Evolutionary conservation across 2,329 filamentous ascomycete genomes (phyloP), one percentile per base, ranked within the genome.

Genomic region (Fusarium annulatum): DNA sequence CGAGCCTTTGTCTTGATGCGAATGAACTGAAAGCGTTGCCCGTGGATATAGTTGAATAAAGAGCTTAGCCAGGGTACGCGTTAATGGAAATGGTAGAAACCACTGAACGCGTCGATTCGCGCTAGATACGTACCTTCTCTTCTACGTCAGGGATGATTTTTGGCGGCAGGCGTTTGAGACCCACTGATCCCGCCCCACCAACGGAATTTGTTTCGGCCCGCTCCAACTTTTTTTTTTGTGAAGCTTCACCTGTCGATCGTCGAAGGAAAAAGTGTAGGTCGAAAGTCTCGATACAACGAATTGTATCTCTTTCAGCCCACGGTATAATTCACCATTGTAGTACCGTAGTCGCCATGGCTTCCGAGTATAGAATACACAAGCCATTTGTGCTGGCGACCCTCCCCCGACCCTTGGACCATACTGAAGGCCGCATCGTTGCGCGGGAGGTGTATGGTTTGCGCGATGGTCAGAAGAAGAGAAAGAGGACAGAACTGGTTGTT

Each of bases 361-460:
- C 88, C 49, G 87, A 88, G 72, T 89, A 91, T 76, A 87, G 88
- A 71, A 87, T 92, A 63, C 89, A 91, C 79, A 87, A 87, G 82
- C 90, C 90, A n/a, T 91, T 89, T 77, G 86, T 91, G 67, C 83
- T 92, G 71, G 88, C 89, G 39, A 83, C 88, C 14, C 83, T 92
- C 51, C 89, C 90, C 16, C 83, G 86, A 46, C 89, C 90, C 6
- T 84, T 91, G 56, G 88, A 90, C 71, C 84, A 82, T 63, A 84
- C 81, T 48, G 84, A 81, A 73, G 86, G 84, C 63, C 84, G 82
- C 64, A 90, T 88, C 79, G 86, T 87, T 42, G 87, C 90, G 18
- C 86, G 88, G 72, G 89, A 91, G 71, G 89, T 92, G 42, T 90
- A 87, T 75, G 89, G 89, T 70, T 88, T 88, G 79, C 85, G 86